Base-by-base conservation (phyloP, 2,329 filamentous ascomycete genomes). In the Saccharata proteae region DNA sequence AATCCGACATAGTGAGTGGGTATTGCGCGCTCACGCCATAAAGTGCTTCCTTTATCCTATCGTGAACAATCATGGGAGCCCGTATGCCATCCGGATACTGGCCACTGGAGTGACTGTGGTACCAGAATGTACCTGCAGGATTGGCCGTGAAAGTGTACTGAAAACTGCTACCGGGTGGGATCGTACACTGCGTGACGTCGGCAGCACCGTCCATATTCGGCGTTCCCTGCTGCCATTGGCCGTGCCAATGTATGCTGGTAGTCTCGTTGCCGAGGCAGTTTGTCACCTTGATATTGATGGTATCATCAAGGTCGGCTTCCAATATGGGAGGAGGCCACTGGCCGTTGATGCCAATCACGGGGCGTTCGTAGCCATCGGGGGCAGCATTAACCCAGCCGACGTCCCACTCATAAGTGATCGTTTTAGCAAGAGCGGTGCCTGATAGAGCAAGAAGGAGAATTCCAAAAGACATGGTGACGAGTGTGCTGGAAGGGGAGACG, bases 271-370 rank as follows among this genome's bases (percentile, higher is more conserved):
- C 69, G 5, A 80, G 59, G 14, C 60, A 54, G 47, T 80, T 80
- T 38, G 62, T 54, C 25, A 70, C 61, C 34, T 73, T 69, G 38
- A 78, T 57, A 36, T 77, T 51, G 14, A 51, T 57, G 14, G 58
- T 64, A 46, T 82, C 77, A 35, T 75, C 75, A 17, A 74, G 54
- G 24, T 63, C 64, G 23, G 67, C 74, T 26, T 67, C 62, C 35
- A 82, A 73, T 16, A 55, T 51, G 1, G 80, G 80, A 32, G 77
- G 65, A 2, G 81, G 81, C 80, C 80, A 86, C 58, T 75, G 52
- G 6, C 70, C 71, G 44, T 86, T 86, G 60, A 86, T 78, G 33
- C 79, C 81, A 48, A 86, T 82, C 6, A 71, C 68, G 11, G 73
- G 66, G 21, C 80, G 67, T 26, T 68, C 61, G 38, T 65, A 66